Conservation (phyloP, 768 basidiomycete genomes). For the Pleurotus tuoliensis region DNA sequence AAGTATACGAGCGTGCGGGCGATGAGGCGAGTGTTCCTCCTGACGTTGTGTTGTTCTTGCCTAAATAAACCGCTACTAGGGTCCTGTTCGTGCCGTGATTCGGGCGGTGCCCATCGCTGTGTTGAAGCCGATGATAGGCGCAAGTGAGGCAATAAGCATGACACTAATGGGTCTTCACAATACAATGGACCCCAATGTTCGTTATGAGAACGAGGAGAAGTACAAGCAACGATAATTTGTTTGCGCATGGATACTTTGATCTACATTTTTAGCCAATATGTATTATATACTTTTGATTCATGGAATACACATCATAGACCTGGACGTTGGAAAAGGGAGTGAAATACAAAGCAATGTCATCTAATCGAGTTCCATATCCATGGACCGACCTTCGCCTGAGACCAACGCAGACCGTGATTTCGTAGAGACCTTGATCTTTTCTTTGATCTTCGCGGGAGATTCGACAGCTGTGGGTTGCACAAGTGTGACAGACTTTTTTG, state of each 20-base stretch:
- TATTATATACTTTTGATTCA: constrained; percentile 8
- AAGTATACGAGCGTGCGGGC: constrained; percentile 92
- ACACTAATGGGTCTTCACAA: constrained; percentile 92
- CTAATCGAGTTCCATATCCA: constrained; percentile 89
- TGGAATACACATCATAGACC: neutral
- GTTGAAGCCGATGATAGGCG: constrained; percentile 96
- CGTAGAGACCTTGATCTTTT: constrained; percentile 73
- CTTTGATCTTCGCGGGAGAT: constrained; percentile 46
- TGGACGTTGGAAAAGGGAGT: constrained; percentile 16
- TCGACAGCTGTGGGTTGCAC: constrained; percentile 56
- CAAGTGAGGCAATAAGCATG: constrained; percentile 94
- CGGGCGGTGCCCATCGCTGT: constrained; percentile 98
- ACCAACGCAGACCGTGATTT: constrained; percentile 72
- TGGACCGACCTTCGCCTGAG: constrained; percentile 78
- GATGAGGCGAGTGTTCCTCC: constrained; percentile 62
- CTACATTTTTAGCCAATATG: constrained; percentile 6
- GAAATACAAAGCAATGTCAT: neutral
- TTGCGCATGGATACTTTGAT: constrained; percentile 13
- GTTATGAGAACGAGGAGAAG: constrained; percentile 85
- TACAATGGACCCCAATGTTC: constrained; percentile 81
- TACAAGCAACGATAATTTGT: constrained; percentile 72
- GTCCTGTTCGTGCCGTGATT: constrained; percentile 89
- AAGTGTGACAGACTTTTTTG: constrained; percentile 55
- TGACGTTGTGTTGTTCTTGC: neutral
- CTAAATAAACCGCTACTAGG: constrained; percentile 42